Percentiles rank a stretch among this genome's conserved stretches.
Evolutionary conservation across 2,329 filamentous ascomycete genomes (phyloP).

Genomic region (Sporothrix inflata): DNA sequence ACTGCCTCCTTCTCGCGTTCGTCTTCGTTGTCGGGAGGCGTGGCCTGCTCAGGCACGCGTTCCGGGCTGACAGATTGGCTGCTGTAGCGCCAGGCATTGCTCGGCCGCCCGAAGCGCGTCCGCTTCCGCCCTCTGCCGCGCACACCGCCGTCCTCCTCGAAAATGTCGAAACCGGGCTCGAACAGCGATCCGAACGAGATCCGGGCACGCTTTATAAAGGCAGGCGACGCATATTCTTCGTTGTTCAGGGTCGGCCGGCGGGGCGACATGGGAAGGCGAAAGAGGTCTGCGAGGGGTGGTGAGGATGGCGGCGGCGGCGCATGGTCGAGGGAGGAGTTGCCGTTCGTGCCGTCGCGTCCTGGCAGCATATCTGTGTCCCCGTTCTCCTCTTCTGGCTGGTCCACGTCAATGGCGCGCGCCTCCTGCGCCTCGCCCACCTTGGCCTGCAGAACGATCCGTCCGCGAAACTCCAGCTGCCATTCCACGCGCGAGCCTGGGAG

Average conservation of each 20-base stretch:
- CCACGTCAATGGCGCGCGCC: constrained; percentile 56
- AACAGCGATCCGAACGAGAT: constrained; percentile 70
- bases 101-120: constrained; percentile 68
- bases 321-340: not conserved
- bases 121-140: constrained; percentile 68
- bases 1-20: not conserved
- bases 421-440: constrained; percentile 53
- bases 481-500: constrained; percentile 57
- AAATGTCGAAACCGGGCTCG: constrained; percentile 66
- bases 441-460: constrained; percentile 54
- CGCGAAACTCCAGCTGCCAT: constrained; percentile 62
- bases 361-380: not conserved
- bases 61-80: constrained; percentile 74
- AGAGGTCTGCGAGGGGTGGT: constrained; percentile 27
- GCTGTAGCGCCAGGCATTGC: constrained; percentile 73
- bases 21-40: not conserved
- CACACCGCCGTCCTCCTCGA: constrained; percentile 68
- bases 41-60: constrained; percentile 42
- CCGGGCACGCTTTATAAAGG: constrained; percentile 73
- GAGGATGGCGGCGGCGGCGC: constrained; percentile 28
- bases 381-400: constrained; percentile 44
- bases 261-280: not conserved
- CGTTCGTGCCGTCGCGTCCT: not conserved
- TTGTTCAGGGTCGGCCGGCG: constrained; percentile 27
- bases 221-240: constrained; percentile 73